These are phyloP conservation scores for Plenodomus tracheiphilus DNA, from an alignment of 2,329 filamentous ascomycete species.

Conservation along the genomic window DNA sequence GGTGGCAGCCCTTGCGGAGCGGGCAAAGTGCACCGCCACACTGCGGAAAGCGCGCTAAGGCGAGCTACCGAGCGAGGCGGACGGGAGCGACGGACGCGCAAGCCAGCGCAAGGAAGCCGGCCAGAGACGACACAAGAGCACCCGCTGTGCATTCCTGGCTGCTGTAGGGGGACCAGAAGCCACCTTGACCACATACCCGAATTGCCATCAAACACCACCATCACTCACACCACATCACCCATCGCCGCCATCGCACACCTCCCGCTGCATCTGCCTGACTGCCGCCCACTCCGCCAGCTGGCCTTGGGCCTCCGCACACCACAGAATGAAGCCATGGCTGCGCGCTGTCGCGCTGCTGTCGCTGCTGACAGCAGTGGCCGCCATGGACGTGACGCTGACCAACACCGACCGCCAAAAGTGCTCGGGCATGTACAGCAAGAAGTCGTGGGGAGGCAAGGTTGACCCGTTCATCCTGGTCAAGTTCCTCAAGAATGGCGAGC, in stretches of 20 bases:
- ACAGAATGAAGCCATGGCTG: conserved; percentile 42
- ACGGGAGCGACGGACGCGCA: conserved; percentile 27
- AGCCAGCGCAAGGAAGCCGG: conserved; percentile 2
- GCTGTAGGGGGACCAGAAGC: no score
- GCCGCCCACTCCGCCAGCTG: conserved; percentile 33
- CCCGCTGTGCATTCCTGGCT: background rate
- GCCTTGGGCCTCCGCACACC: conserved; percentile 32
- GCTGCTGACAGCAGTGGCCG: conserved; percentile 37
- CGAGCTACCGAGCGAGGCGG: no score
- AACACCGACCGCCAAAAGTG: conserved; percentile 83
- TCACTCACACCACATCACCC: no score
- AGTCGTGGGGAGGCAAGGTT: conserved; percentile 81
- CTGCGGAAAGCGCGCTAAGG: conserved; percentile 13
- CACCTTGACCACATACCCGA: no score
- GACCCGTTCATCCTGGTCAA: conserved; percentile 89
- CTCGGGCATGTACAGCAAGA: conserved; percentile 90
- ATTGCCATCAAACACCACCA: no score
- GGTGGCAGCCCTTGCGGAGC: conserved; percentile 4
- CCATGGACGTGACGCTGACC: conserved; percentile 57
- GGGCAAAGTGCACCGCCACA: conserved; percentile 21
- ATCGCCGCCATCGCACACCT: conserved; percentile 1
- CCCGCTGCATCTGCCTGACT: no score
- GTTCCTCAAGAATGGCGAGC: conserved; percentile 62
- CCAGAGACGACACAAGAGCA: no score
- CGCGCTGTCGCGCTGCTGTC: conserved; percentile 39